These are phyloP conservation scores for Phyllosticta ampelicida DNA, from an alignment of 2,329 filamentous ascomycete species.

Conservation along the genomic window DNA sequence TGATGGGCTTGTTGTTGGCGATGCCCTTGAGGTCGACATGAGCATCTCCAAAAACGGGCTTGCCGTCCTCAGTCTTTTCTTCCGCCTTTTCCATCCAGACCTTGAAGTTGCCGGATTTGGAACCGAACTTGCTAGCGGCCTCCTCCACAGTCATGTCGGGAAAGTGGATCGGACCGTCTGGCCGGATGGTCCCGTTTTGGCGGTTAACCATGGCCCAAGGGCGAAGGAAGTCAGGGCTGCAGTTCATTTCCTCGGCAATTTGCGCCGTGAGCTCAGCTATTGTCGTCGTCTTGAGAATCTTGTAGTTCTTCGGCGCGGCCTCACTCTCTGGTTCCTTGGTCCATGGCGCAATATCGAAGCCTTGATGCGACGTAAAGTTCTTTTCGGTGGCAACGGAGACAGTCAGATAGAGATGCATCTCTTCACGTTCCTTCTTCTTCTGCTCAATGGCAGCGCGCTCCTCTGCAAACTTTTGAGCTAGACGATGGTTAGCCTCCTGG, in stretches of 20 bases:
- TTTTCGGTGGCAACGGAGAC: conserved; percentile 72
- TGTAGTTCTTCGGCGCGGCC: conserved; percentile 60
- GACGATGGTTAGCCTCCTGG: conserved; percentile 15
- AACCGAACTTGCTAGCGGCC: conserved; percentile 57
- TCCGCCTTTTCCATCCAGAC: conserved; percentile 71
- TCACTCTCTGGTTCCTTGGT: conserved; percentile 52
- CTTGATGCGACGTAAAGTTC: conserved; percentile 69
- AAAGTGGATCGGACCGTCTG: conserved; percentile 77
- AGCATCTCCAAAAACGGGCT: conserved; percentile 59
- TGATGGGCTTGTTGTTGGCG: conserved; percentile 47
- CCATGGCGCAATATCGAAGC: conserved; percentile 63
- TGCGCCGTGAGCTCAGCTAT: conserved; percentile 62
- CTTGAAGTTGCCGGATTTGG: conserved; percentile 55
- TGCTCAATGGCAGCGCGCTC: conserved; percentile 68
- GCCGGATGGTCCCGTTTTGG: conserved; percentile 91
- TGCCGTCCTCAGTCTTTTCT: conserved; percentile 59
- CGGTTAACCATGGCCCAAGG: conserved; percentile 98
- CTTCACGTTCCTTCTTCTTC: conserved; percentile 77
- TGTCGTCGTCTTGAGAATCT: conserved; percentile 62
- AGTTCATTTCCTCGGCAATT: conserved; percentile 58
- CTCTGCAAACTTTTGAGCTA: conserved; percentile 66
- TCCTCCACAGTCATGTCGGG: conserved; percentile 58
- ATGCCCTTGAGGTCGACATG: conserved; percentile 47
- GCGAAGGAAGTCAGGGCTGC: conserved; percentile 60
- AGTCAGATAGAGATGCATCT: conserved; percentile 85